A percentile compares a stretch with the other conserved stretches of the same genome.
Evolutionary conservation across 2,329 filamentous ascomycete genomes (phyloP).

Genomic region (Verticillium alfalfae): DNA sequence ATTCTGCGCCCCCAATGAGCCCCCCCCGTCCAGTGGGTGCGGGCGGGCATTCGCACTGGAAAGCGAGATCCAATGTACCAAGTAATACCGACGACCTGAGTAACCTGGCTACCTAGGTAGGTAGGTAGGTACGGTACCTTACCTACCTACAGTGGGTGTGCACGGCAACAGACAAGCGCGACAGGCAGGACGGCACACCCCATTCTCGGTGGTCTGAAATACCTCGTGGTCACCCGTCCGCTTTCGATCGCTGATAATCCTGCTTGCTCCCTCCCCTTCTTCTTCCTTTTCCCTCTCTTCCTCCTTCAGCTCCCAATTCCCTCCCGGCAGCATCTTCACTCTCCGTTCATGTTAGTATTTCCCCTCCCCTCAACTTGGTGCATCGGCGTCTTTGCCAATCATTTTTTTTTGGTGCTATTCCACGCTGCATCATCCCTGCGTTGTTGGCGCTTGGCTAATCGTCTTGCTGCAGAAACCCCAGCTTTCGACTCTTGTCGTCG

Average conservation of each 20-base stretch:
- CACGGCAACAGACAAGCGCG: not conserved
- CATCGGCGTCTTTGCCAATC: not conserved
- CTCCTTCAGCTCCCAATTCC: not conserved
- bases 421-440: not conserved
- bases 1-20: not conserved
- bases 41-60: not conserved
- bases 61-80: not conserved
- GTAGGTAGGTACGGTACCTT: not conserved
- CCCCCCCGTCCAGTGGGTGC: not conserved
- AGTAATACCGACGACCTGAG: not conserved
- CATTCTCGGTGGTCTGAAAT: not conserved
- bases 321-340: not conserved
- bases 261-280: not conserved
- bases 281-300: not conserved
- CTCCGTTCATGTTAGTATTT: not conserved
- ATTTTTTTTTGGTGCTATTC: not conserved
- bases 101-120: not conserved
- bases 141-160: not conserved
- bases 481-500: not conserved
- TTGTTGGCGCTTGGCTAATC: not conserved
- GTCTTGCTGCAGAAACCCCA: not conserved
- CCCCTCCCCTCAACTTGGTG: not conserved
- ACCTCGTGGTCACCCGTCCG: not conserved
- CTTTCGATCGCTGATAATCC: not conserved
- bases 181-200: not conserved